These are phyloP conservation scores for Chlorella vulgaris DNA, from an alignment of 139 green algal genomes.

Conservation along the genomic window DNA sequence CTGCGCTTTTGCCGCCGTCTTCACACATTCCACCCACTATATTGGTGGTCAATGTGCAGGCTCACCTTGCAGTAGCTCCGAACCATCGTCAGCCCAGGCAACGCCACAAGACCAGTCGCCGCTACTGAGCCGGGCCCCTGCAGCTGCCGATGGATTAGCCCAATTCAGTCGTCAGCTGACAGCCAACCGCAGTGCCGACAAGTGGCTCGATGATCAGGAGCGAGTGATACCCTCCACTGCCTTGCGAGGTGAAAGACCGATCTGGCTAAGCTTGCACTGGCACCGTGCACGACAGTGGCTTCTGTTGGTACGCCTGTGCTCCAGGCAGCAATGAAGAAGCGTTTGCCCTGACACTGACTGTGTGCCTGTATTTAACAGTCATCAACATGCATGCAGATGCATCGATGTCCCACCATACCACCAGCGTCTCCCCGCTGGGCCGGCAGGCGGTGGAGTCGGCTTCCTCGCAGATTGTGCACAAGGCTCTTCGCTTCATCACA, in stretches of 20 bases:
- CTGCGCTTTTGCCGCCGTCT: too few species aligned
- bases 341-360: too few species aligned
- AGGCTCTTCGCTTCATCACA: slow-evolving; percentile 35
- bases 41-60: too few species aligned
- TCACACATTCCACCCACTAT: too few species aligned
- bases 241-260: background rate
- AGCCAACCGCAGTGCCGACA: slow-evolving; percentile 1
- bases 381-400: too few species aligned
- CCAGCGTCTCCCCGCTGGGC: background rate
- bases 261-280: background rate
- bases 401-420: too few species aligned
- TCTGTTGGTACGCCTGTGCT: too few species aligned
- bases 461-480: slow-evolving; percentile 36
- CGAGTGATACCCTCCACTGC: background rate
- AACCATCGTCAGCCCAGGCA: background rate
- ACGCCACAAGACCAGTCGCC: slow-evolving; percentile 18
- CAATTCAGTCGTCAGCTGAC: slow-evolving; percentile 14
- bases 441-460: slow-evolving; percentile 28
- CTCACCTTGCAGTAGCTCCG: slow-evolving; percentile 1
- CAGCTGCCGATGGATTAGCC: background rate
- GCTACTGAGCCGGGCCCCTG: background rate
- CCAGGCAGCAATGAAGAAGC: too few species aligned
- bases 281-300: too few species aligned
- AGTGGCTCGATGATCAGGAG: slow-evolving; percentile 18
- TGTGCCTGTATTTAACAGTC: too few species aligned